Evolutionary conservation across 805 yeast genomes (phyloP).

Genomic region (Tetrapisispora namnaoensis): DNA sequence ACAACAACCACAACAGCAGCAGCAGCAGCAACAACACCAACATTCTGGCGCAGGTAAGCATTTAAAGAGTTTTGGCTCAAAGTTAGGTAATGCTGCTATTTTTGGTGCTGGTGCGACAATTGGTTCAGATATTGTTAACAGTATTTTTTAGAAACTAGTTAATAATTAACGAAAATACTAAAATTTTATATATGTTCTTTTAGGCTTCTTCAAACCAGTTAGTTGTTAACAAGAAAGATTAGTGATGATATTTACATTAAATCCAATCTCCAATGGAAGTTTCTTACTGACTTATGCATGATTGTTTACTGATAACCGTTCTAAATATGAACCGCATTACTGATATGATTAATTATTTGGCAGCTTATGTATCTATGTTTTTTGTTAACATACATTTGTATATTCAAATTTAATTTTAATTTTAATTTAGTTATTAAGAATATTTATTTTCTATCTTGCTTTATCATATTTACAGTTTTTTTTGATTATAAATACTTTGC

Average conservation of each 20-base stretch:
- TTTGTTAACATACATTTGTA: neutral
- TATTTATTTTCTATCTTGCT: neutral
- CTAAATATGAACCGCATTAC: too few species aligned
- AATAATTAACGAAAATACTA: neutral
- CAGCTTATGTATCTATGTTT: neutral
- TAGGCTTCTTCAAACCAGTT: neutral
- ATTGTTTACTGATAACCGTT: neutral
- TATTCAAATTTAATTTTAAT: neutral
- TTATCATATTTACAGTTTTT: neutral
- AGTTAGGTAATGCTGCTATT: conserved; percentile 84
- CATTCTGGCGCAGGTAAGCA: conserved; percentile 24
- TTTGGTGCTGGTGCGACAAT: conserved; percentile 96
- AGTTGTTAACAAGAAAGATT: neutral
- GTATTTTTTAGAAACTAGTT: conserved; percentile 40
- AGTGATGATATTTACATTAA: neutral
- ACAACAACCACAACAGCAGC: conserved; percentile 25
- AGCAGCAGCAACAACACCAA: conserved; percentile 27
- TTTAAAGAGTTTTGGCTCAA: conserved; percentile 60
- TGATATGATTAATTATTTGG: neutral
- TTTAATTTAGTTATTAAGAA: neutral
- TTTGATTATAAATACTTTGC: conserved; percentile 23
- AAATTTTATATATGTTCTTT: neutral
- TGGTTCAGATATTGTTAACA: conserved; percentile 72
- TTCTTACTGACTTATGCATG: neutral
- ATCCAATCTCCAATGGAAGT: neutral